A percentile compares a stretch with the other conserved stretches of the same genome.
These are phyloP conservation scores for Allium cepa DNA, from an alignment of 106 monocot species.

Conservation along the genomic window DNA sequence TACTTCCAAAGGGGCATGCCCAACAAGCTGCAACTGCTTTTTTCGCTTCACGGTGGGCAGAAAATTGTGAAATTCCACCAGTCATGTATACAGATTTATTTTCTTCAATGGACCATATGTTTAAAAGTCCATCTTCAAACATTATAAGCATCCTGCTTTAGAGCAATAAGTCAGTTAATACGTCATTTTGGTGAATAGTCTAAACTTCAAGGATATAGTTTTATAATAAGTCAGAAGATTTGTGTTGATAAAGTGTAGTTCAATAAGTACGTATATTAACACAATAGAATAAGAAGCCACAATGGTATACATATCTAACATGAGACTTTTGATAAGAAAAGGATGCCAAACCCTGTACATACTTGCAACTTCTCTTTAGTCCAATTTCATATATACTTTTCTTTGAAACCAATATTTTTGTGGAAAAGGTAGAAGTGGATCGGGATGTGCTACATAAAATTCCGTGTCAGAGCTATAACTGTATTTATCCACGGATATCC, in stretches of 20 bases:
- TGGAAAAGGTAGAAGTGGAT: too few relatives aligned
- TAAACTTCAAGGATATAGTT: background rate
- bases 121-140: slow-evolving; percentile 62
- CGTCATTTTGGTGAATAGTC: background rate
- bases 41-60: slow-evolving; percentile 35
- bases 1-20: slow-evolving; percentile 66
- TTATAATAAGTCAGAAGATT: background rate
- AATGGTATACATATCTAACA: too few relatives aligned
- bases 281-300: too few relatives aligned
- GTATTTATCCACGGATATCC: too few relatives aligned
- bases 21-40: slow-evolving; percentile 64
- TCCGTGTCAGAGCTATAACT: too few relatives aligned
- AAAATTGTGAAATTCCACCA: slow-evolving; percentile 33
- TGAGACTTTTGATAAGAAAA: too few relatives aligned
- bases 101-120: slow-evolving; percentile 70
- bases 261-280: too few relatives aligned
- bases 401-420: too few relatives aligned
- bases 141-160: slow-evolving; percentile 61
- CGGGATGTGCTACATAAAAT: too few relatives aligned
- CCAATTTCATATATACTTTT: too few relatives aligned
- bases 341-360: too few relatives aligned
- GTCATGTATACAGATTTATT: slow-evolving; percentile 39
- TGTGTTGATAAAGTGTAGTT: background rate
- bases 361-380: too few relatives aligned
- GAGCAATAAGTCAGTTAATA: background rate